phyloP scores from a whole-genome alignment of 1,139 yeast genomes.

The Ogataea hybrid region DNA sequence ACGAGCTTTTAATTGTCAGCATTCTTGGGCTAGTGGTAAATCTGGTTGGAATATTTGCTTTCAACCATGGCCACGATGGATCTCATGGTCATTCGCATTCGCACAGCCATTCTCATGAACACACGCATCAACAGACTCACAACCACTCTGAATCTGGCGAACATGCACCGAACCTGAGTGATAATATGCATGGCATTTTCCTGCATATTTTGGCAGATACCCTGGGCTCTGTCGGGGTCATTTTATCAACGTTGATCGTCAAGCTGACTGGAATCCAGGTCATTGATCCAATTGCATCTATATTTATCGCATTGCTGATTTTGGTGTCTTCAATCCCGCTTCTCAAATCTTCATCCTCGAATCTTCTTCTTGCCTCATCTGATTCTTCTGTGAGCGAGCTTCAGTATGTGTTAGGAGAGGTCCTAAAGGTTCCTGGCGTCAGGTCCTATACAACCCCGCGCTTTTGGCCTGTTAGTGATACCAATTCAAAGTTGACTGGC shows the following conservation, averaged over 20 bases:
- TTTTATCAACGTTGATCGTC: conserved; percentile 73
- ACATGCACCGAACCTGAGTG: conserved; percentile 41
- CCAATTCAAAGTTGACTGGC: conserved; percentile 38
- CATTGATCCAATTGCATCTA: conserved; percentile 85
- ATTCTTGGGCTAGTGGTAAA: conserved; percentile 83
- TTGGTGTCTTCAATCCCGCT: conserved; percentile 82
- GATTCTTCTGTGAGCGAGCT: conserved; percentile 53
- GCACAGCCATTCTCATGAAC: conserved; percentile 33
- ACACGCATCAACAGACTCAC: conserved; percentile 35
- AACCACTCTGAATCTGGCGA: conserved; percentile 12
- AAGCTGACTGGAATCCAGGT: conserved; percentile 48
- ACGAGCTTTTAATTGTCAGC: conserved; percentile 85
- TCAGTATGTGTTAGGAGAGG: conserved; percentile 62
- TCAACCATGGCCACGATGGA: conserved; percentile 69
- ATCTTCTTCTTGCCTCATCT: conserved; percentile 59
- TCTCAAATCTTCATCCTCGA: conserved; percentile 74
- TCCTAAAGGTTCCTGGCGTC: conserved; percentile 73
- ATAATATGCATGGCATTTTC: conserved; percentile 93
- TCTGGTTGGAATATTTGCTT: conserved; percentile 89
- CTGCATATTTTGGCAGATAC: conserved; percentile 94
- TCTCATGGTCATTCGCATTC: conserved; percentile 36
- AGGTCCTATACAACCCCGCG: conserved; percentile 84
- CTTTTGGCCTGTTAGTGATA: conserved; percentile 73
- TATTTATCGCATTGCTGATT: conserved; percentile 79
- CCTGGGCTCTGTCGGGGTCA: conserved; percentile 94